Percentiles rank a stretch among this genome's conserved stretches.
phyloP scores from a whole-genome alignment of 805 yeast species.

The Metschnikowia borealis region DNA sequence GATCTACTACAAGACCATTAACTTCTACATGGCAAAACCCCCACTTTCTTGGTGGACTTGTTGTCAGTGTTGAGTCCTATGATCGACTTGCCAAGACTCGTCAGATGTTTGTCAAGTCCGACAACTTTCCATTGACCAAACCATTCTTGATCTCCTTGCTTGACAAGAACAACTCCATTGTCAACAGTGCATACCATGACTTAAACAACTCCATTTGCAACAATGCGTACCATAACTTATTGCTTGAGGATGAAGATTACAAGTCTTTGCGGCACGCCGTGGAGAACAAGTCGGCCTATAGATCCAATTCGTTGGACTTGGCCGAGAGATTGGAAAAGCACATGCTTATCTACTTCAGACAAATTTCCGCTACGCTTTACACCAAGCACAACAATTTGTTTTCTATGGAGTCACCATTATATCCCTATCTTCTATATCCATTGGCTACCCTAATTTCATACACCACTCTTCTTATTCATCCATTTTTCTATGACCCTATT shows the following conservation, averaged over 20 bases:
- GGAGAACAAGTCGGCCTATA: constrained; percentile 71
- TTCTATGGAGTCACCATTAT: too few species aligned
- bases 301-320: constrained; percentile 86
- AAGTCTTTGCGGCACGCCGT: constrained; percentile 83
- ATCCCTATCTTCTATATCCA: too few species aligned
- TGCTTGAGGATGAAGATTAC: constrained; percentile 95
- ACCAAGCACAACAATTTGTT: constrained; percentile 89
- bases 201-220: constrained; percentile 87
- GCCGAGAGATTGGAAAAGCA: constrained; percentile 93
- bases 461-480: too few species aligned
- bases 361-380: constrained; percentile 90
- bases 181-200: constrained; percentile 93
- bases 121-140: constrained; percentile 92
- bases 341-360: constrained; percentile 86
- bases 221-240: constrained; percentile 89
- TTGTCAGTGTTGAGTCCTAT: constrained; percentile 81
- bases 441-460: too few species aligned
- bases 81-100: constrained; percentile 91
- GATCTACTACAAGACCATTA: constrained; percentile 94
- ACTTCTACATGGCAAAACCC: constrained; percentile 89
- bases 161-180: constrained; percentile 84
- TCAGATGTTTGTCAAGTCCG: constrained; percentile 92
- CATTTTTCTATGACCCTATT: too few species aligned
- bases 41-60: constrained; percentile 83
- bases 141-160: constrained; percentile 91